Base-by-base conservation (phyloP, 2,329 filamentous ascomycete species). In the Aspergillus aculeatus region DNA sequence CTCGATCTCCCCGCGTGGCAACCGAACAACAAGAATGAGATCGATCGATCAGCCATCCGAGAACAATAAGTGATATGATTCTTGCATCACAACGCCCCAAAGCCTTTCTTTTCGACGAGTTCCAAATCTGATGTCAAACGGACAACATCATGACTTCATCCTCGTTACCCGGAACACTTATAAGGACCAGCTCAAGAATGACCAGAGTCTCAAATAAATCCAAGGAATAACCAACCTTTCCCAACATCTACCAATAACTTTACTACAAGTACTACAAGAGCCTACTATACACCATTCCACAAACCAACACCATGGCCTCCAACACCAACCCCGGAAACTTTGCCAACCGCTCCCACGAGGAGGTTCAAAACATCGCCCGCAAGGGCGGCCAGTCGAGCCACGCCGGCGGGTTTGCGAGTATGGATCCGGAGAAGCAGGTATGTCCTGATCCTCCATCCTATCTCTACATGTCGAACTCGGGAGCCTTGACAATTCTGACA, bases 341-440 rank as follows among this genome's bases (percentile, higher is more conserved):
- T 63, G 69, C 71, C 68, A 78, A 77, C 71, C 72, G 74, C 6
- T 69, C 79, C 61, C 75, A 77, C 56, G 79, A 81, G 14, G 80
- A 83, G 65, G 79, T 81, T 16, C 67, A 71, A 3, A 71, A 76
- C 3, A 79, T 81, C 56, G 76, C 73, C 50, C 64, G 63, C 50
- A 72, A 76, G 65, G 73, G 73, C 48, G 72, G 70, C 14, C 72
- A 75, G 53, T 64, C 69, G 16, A 73, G 68, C 52, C 71, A 73
- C 56, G 51, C 58, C 32, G 58, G 70, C 26, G 71, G 72, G 16
- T 73, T 73, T 50, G 63, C 64, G 23, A 56, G 60, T n/a, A 68
- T 71, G 64, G 71, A 74, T 48, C 56, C 69, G 19, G 58, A 68
- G 44, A 73, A 73, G 50, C 67, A 74, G 64, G 71, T 74, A 59